Base-by-base conservation (phyloP, 1,284 basidiomycete genomes). In the Papiliotrema nemorosa region DNA sequence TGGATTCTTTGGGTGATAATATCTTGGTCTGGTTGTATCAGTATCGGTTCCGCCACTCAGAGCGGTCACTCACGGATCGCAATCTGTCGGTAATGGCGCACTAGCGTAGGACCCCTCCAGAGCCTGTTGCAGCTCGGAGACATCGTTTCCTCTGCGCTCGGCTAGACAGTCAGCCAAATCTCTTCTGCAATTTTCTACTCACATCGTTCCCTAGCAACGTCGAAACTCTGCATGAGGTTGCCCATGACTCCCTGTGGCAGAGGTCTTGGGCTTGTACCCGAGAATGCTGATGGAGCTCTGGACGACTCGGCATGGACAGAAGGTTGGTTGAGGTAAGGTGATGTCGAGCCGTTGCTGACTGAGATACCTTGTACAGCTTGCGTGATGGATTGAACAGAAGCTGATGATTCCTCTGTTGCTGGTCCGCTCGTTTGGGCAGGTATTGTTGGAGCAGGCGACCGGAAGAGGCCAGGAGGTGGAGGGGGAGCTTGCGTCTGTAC, bases 201-300 rank as follows among this genome's bases (percentile, higher is more conserved):
- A 90, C 90, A 90, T 72, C 94, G 92, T 77, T 93, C 90, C 76
- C 94, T 98, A 57, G 90, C 91, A 43, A 82, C 87, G 76, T 97
- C 94, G 69, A 97, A 98, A 42, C 90, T 93, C 29, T 87, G 84
- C 37, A 97, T 93, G 47, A 99, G 80, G 70, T 97, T 93, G 16
- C 90, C 89, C 63, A 99, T 49, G 83, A 92, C 80, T 70, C 68
- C 69, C 42, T 65, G 66, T n/a, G n/a, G n/a, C 43, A 60, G 61
- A 25, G 53, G 46, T 42, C 50, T 45, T 12, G 50, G 53, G 24
- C 43, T 50, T 3, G 52, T 39, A 43, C 29, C 37, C 33, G 50
- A 36, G 85, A 87, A 57, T 82, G 81, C 40, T 7, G 57, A 50
- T 24, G 59, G 70, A 79, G 81, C 44, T 78, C 81, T 57, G 80